Conservation (phyloP, 2,329 filamentous ascomycete genomes). For the Chlorencoelia australis region DNA sequence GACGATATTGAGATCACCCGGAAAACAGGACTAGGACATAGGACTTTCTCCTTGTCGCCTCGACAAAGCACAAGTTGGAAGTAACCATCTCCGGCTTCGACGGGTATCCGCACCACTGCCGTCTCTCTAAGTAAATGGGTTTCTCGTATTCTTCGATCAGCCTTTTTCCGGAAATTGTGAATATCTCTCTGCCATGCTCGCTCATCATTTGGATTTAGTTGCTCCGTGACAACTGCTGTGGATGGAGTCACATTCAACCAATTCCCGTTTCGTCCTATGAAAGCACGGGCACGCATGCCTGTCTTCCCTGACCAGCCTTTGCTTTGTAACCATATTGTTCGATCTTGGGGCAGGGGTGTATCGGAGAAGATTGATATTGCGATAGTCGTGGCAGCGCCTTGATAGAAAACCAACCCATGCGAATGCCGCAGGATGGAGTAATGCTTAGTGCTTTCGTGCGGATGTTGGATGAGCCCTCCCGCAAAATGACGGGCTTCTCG, state of each 20-base stretch:
- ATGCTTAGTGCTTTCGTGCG: conserved; percentile 54
- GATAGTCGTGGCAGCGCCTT: conserved; percentile 52
- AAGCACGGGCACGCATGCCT: conserved; percentile 55
- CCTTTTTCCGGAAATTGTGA: conserved; percentile 49
- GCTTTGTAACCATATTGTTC: conserved; percentile 57
- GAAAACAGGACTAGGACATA: conserved; percentile 59
- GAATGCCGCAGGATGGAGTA: conserved; percentile 59
- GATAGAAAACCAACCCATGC: conserved; percentile 53
- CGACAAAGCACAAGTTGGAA: conserved; percentile 56
- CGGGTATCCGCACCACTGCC: conserved; percentile 53
- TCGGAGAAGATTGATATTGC: conserved; percentile 55
- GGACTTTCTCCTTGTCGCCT: conserved; percentile 42
- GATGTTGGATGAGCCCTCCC: conserved; percentile 52
- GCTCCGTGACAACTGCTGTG: conserved; percentile 34
- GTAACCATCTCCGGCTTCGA: conserved; percentile 54
- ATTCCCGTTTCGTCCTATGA: conserved; percentile 45
- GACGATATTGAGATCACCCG: conserved; percentile 56
- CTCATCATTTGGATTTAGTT: conserved; percentile 48
- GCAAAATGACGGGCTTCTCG: conserved; percentile 54
- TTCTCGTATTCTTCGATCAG: conserved; percentile 30
- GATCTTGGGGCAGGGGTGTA: conserved; percentile 41
- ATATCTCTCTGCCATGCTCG: conserved; percentile 60
- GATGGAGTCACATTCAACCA: conserved; percentile 63
- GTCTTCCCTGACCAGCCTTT: conserved; percentile 59
- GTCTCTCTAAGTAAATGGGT: conserved; percentile 51